phyloP scores from a whole-genome alignment of 2,329 filamentous ascomycete species.

The Exophiala xenobiotica region DNA sequence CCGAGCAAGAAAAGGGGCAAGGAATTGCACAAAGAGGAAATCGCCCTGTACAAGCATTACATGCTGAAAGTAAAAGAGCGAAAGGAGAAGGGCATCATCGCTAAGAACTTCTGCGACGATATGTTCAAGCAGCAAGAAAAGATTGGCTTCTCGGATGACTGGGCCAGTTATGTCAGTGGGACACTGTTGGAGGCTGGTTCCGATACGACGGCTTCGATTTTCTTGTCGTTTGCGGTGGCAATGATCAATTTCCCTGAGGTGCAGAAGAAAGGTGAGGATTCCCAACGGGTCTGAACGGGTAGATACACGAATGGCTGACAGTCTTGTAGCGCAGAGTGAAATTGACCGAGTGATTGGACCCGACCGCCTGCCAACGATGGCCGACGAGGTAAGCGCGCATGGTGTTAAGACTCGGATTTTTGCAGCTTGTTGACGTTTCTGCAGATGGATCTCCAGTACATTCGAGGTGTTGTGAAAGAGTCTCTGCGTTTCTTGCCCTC shows the following conservation, averaged over 20 bases:
- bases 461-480: slow-evolving; percentile 57
- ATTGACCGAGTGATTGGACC: slow-evolving; percentile 52
- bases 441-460: slow-evolving; percentile 48
- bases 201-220: slow-evolving; percentile 45
- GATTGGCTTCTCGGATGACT: slow-evolving; percentile 38
- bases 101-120: slow-evolving; percentile 9
- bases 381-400: slow-evolving; percentile 41
- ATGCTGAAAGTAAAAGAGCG: not conserved
- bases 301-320: not conserved
- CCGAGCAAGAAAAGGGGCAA: slow-evolving; percentile 6
- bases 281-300: not conserved
- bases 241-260: slow-evolving; percentile 51
- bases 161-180: slow-evolving; percentile 38
- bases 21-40: not conserved
- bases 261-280: slow-evolving; percentile 35
- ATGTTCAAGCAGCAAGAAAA: slow-evolving; percentile 19
- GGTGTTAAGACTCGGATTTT: not conserved
- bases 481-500: slow-evolving; percentile 41
- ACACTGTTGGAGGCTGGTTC: slow-evolving; percentile 29
- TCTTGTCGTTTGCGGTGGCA: slow-evolving; percentile 48
- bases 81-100: not conserved
- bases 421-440: not conserved
- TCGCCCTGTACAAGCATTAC: not conserved
- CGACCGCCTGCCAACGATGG: slow-evolving; percentile 47
- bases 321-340: slow-evolving; percentile 47